Base-by-base conservation (phyloP, 805 yeast species). In the Ascoidea rubescens region DNA sequence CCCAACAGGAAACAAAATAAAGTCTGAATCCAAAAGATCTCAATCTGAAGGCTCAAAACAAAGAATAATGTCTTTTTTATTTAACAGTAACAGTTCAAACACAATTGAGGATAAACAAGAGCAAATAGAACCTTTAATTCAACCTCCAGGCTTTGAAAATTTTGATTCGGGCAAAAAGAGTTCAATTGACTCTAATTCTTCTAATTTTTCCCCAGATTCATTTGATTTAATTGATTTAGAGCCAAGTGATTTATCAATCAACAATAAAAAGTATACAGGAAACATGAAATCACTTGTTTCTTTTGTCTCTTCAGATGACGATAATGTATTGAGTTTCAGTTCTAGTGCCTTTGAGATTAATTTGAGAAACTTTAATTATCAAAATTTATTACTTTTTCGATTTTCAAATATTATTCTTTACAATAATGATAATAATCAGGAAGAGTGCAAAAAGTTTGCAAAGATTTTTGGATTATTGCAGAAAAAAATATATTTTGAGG, bases 391-490 rank as follows among this genome's bases (percentile, higher is more conserved):
- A 16, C 33, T 54, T 10, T 55, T 55, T 42, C 54, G 52, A 42
- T 52, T 55, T 45, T 45, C 58, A 14, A 54, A 55, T 46, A 52
- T 55, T 5, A 50, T 55, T 5, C 46, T 55, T 5, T 55, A 55
- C 46, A 54, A 55, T 45, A 54, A 52, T 48, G 53, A 55, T 28
- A 55, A 55, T 46, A 51, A 55, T 45, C 14, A 46, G 10, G 50
- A 30, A n/a, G 54, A 54, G 28, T 43, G 47, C 5, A 12, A 48
- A 21, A 47, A 54, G 33, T 55, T 55, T 48, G 58, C 58, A n/a
- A 52, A 52, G 43, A 51, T 54, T 12, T 53, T 55, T 52, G 54
- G 55, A 6, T 49, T 52, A n/a, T 43, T 55, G 10, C 58, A 55
- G 32, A 55, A 55, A 43, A 51, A 52, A 42, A 54, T 55, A n/a